Evolutionary conservation across 306 rosid genomes (phyloP).

Genomic region (Cicer arietinum): DNA sequence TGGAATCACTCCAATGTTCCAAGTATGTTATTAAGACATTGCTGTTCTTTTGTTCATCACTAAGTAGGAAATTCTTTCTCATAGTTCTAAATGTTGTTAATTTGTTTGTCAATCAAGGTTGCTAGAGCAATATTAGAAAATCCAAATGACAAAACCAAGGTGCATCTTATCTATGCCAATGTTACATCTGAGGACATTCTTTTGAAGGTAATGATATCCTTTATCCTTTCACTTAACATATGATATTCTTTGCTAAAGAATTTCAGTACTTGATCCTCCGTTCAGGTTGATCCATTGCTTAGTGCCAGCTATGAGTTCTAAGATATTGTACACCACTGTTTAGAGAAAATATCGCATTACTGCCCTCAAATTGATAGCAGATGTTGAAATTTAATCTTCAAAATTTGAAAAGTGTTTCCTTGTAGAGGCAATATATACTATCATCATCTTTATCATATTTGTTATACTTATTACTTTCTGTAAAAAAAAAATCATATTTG

Average conservation of each 20-base stretch:
- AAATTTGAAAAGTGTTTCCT: constrained; percentile 18
- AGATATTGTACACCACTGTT: constrained; percentile 7
- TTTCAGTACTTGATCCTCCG: constrained; percentile 4
- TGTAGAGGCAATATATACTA: neutral
- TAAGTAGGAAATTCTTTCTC: constrained; percentile 15
- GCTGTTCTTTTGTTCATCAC: constrained; percentile 32
- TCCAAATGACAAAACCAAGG: constrained; percentile 83
- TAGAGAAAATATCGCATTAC: neutral
- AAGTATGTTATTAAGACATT: constrained; percentile 55
- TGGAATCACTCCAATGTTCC: constrained; percentile 99
- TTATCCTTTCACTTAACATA: neutral
- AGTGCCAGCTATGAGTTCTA: constrained; percentile 4
- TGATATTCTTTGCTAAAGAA: constrained; percentile 17
- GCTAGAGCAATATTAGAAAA: constrained; percentile 92
- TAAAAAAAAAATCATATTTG: neutral
- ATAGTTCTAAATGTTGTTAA: neutral
- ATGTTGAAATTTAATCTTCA: constrained; percentile 6
- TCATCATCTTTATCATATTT: neutral
- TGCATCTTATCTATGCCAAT: constrained; percentile 96
- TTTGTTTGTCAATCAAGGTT: constrained; percentile 60
- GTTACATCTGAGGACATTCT: constrained; percentile 89
- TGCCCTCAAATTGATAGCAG: neutral
- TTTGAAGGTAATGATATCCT: constrained; percentile 65
- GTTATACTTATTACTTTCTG: neutral
- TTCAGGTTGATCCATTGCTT: constrained; percentile 27